Conservation (phyloP, 1,284 basidiomycete species). For the Ceratobasidium sp. region DNA sequence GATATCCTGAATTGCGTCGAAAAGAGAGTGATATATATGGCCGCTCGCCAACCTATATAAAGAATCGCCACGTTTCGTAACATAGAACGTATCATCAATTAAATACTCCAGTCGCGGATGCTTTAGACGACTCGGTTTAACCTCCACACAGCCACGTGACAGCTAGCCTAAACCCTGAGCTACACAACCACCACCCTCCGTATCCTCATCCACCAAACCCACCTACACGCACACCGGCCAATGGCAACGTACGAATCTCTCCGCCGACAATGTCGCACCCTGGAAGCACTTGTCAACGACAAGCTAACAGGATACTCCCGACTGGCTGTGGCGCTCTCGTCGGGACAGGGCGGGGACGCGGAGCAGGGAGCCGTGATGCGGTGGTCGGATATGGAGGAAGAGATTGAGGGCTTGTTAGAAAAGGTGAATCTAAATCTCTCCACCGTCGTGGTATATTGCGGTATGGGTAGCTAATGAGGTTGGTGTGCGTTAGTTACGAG, state of each 20-base stretch:
- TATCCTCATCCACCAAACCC: not conserved
- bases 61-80: not conserved
- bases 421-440: conserved; percentile 66
- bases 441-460: conserved; percentile 7
- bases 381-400: conserved; percentile 84
- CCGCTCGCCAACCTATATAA: too few species aligned
- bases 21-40: too few species aligned
- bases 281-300: conserved; percentile 89
- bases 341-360: conserved; percentile 65
- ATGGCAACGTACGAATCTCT: conserved; percentile 82
- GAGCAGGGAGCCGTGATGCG: conserved; percentile 71
- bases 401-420: conserved; percentile 86
- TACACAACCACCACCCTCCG: conserved; percentile 14
- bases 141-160: too few species aligned
- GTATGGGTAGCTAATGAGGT: not conserved
- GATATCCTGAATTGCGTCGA: too few species aligned
- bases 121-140: not conserved
- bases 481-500: conserved; percentile 69
- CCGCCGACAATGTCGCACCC: conserved; percentile 87
- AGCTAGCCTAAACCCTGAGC: not conserved
- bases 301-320: conserved; percentile 91
- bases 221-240: not conserved
- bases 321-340: conserved; percentile 74
- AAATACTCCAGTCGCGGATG: not conserved
- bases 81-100: not conserved